A percentile compares a stretch with the other conserved stretches of the same genome.
phyloP scores from a whole-genome alignment of 495 filamentous ascomycete species.

The Tuber brumale region DNA sequence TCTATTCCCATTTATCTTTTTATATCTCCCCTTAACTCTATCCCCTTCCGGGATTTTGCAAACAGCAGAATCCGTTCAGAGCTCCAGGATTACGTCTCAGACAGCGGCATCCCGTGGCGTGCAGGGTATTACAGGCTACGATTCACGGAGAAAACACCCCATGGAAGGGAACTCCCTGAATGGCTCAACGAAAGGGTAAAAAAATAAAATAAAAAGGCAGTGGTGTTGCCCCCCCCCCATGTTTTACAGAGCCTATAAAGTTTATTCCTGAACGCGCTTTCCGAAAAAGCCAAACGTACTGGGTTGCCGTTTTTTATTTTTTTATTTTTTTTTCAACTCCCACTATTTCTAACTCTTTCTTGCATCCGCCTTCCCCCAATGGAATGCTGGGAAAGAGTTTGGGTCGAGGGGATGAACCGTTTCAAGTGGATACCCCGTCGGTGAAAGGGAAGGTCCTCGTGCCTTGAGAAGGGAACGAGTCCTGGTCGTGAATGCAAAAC shows the following conservation, averaged over 20 bases:
- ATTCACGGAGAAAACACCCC: background rate
- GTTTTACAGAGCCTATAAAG: background rate
- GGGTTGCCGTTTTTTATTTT: background rate
- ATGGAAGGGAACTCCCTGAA: background rate
- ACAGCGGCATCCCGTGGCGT: background rate
- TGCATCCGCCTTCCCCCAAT: background rate
- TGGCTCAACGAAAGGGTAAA: background rate
- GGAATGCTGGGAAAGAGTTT: background rate
- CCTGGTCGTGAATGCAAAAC: background rate
- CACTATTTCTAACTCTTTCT: background rate
- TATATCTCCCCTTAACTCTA: background rate
- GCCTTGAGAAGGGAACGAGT: background rate
- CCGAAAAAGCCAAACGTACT: background rate
- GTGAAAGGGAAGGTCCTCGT: background rate
- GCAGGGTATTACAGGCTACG: background rate
- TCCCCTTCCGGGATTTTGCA: background rate
- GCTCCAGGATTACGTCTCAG: background rate
- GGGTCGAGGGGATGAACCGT: background rate
- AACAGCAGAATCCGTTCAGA: background rate
- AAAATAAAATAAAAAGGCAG: background rate
- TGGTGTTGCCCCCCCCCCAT: constrained; percentile 1
- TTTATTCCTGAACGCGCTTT: constrained; percentile 5
- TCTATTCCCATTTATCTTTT: background rate
- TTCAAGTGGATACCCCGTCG: background rate
- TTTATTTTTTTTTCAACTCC: background rate